Percentiles rank a stretch among this genome's conserved stretches.
Conservation (phyloP, 2,329 filamentous ascomycete genomes). For the Fusarium tupiense region DNA sequence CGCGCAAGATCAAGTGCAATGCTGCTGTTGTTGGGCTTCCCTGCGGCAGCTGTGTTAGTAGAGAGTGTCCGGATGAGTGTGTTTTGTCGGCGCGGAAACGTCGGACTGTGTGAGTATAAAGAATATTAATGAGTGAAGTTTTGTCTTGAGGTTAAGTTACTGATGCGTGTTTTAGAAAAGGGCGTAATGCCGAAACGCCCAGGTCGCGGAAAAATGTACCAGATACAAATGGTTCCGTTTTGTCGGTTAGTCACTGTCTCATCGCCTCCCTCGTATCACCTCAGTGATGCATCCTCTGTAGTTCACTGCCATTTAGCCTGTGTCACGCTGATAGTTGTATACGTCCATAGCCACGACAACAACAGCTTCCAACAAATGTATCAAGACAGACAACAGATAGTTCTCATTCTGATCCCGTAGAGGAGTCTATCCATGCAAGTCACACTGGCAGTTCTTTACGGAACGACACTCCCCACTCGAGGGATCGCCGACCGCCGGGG, state of each 20-base stretch:
- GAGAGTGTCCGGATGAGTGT: slow-evolving; percentile 1
- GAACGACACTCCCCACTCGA: background rate
- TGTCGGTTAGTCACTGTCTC: background rate
- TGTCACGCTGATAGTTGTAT: background rate
- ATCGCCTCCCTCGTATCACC: background rate
- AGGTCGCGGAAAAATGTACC: background rate
- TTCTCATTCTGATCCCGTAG: background rate
- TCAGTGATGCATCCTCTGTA: background rate
- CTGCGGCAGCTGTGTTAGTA: slow-evolving; percentile 26
- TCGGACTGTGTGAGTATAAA: slow-evolving; percentile 8
- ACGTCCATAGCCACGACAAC: background rate
- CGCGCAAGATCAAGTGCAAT: slow-evolving; percentile 35
- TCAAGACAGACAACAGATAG: background rate
- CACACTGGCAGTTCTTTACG: background rate
- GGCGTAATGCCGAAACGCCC: background rate
- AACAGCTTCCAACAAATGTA: background rate
- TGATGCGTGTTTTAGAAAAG: background rate
- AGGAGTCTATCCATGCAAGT: background rate
- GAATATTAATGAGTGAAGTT: background rate
- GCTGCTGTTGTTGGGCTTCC: slow-evolving; percentile 21
- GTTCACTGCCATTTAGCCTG: background rate
- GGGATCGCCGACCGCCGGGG: background rate
- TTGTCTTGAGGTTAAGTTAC: too few species aligned
- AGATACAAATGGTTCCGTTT: background rate
- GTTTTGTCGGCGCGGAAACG: slow-evolving; percentile 26